Base-by-base conservation (phyloP, 1,284 basidiomycete genomes). In the Tausonia pullulans region DNA sequence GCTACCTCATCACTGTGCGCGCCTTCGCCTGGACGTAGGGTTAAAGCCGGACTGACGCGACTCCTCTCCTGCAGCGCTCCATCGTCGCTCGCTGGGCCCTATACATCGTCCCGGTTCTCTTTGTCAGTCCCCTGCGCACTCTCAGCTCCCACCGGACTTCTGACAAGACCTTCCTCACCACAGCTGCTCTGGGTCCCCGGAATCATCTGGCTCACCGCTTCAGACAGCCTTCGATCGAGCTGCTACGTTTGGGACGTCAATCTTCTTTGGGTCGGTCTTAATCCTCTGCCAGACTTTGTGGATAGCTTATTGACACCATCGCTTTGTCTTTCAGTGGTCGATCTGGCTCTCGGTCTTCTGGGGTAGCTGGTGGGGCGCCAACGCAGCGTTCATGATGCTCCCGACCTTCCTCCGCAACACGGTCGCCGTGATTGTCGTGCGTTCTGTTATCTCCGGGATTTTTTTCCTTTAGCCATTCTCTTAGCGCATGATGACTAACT, bases 301-400 rank as follows among this genome's bases (percentile, higher is more conserved):
- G 57, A 50, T 40, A 54, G 41, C 11, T 48, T 46, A 11, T 58
- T 65, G 44, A 56, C 59, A 48, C 5, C 57, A 74, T 84, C 16
- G 78, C 10, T 80, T 78, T 62, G 76, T 90, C 52, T 64, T 89
- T 9, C 93, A 84, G 83, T 95, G 90, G 90, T 90, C 87, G 63
- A 84, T 91, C 67, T 94, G 89, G 88, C 78, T 92, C 52, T 83
- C 81, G 51, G 81, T 90, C 51, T 78, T 83, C 44, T 93, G 90
- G 90, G 81, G 71, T 79, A 88, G 89, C 27, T 94, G 90, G 88
- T 95, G 90, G 90, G 83, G 77, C 51, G 79, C 85, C 5, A 80
- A 88, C 53, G 87, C 88, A 4, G 75, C 78, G 46, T 80, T 87
- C 80, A 86, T 76, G 71, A 74, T 85, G 40, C 69, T 86, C 9